Evolutionary conservation across 495 filamentous ascomycete genomes (phyloP).

Genomic region (Penicillium manginii): DNA sequence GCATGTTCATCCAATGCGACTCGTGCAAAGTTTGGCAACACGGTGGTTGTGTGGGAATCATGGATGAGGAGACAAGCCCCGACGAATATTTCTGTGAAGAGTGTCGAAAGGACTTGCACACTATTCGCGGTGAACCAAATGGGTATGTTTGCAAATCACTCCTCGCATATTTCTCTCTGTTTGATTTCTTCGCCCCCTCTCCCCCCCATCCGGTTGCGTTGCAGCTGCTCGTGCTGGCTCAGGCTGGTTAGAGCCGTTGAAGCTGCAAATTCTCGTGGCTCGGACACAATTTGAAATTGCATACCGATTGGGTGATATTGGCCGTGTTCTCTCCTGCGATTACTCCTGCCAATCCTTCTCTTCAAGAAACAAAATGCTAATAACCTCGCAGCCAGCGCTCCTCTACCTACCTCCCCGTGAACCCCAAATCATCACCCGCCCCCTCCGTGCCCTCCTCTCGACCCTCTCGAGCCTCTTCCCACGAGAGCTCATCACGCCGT

Average conservation of each 20-base stretch:
- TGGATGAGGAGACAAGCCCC: constrained; percentile 86
- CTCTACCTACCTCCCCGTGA: constrained; percentile 70
- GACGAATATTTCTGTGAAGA: constrained; percentile 98
- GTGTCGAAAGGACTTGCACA: constrained; percentile 90
- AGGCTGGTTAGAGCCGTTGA: not conserved
- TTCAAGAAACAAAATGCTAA: constrained; percentile 28
- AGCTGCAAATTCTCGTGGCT: not conserved
- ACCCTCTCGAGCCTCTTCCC: constrained; percentile 45
- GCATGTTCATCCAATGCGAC: constrained; percentile 98
- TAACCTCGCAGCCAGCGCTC: constrained; percentile 58
- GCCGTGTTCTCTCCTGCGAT: not conserved
- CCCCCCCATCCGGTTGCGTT: not conserved
- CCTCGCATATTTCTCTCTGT: constrained; percentile 20
- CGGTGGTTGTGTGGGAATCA: constrained; percentile 96
- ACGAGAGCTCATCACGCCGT: constrained; percentile 51
- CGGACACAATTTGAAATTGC: not conserved
- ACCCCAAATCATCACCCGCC: constrained; percentile 47
- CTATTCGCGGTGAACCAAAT: constrained; percentile 73
- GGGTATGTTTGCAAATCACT: constrained; percentile 68
- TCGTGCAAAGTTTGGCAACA: constrained; percentile 98
- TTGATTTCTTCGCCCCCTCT: constrained; percentile 13
- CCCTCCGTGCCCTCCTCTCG: constrained; percentile 25
- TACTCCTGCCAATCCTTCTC: not conserved
- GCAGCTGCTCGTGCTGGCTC: not conserved
- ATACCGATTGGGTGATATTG: not conserved